Evolutionary conservation across 768 basidiomycete species (phyloP).

Genomic region (Xerocomellus dryophilus): DNA sequence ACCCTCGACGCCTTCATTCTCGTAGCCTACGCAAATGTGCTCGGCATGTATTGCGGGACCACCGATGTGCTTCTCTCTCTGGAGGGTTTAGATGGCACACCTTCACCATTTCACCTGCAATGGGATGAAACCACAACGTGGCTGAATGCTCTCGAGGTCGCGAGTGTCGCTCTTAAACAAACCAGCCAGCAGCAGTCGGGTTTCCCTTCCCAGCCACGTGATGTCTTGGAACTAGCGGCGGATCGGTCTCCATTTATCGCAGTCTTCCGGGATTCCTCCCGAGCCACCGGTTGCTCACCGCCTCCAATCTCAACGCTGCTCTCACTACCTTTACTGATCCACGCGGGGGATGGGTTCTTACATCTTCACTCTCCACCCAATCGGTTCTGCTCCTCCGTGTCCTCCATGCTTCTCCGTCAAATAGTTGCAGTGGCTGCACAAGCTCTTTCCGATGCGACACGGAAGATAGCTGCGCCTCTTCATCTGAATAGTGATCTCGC

Average conservation of each 20-base stretch:
- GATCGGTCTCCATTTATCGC: conserved; percentile 14
- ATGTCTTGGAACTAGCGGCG: background rate
- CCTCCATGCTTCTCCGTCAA: conserved; percentile 19
- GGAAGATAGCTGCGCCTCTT: conserved; percentile 8
- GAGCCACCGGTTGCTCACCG: background rate
- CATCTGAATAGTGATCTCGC: conserved; percentile 11
- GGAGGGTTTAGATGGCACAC: background rate
- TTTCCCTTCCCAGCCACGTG: background rate
- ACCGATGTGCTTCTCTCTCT: conserved; percentile 23
- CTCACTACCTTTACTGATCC: conserved; percentile 9
- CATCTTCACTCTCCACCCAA: conserved; percentile 14
- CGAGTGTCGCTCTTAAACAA: conserved; percentile 6
- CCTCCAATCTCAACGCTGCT: background rate
- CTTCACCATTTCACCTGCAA: conserved; percentile 10
- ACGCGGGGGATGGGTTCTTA: conserved; percentile 7
- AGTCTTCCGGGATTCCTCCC: conserved; percentile 12
- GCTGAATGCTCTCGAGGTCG: conserved; percentile 9
- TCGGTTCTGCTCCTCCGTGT: conserved; percentile 11
- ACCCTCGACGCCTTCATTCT: conserved; percentile 14
- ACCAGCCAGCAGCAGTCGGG: background rate
- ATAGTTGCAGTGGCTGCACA: conserved; percentile 8
- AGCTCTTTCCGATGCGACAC: conserved; percentile 1
- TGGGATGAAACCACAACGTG: conserved; percentile 22
- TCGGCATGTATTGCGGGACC: conserved; percentile 23
- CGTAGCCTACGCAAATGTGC: conserved; percentile 20